Base-by-base conservation (phyloP, 2,329 filamentous ascomycete species). In the Talaromyces amestolkiae region DNA sequence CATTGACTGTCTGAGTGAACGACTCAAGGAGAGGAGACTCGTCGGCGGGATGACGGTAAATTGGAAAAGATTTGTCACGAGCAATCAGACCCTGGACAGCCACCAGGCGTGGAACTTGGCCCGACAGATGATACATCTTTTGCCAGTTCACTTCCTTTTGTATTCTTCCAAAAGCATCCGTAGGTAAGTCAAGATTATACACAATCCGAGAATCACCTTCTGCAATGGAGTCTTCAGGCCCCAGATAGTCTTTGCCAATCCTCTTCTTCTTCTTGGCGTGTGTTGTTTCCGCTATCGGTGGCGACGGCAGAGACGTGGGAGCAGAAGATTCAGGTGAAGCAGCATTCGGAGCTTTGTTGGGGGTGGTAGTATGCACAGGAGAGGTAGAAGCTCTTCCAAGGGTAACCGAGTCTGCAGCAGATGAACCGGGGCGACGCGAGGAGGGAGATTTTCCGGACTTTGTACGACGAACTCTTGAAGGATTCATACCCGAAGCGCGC, bases 41-140 rank as follows among this genome's bases (percentile, higher is more conserved):
- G 73, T 99, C 95, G 3, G 92, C 87, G 53, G 95, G 95, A 77
- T 98, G 95, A 15, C 95, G 90, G 77, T 99, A 99, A n/a, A 98
- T 85, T 24, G 95, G 95, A 75, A 91, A 89, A 3, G 74, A 74
- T 19, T 91, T 91, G 71, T 94, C 88, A 0, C 82, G 74, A 45
- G 82, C 83, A 35, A 93, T 81, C 17, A 85, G 81, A 3, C 93
- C 95, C 76, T 98, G 93, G 22, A 96, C 93, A 58, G 92, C 93
- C 7, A 98, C 92, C 2, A 97, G 86, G 43, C 95, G 88, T 51
- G 95, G 95, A 0, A 98, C 95, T 71, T 95, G 90, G 31, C 95
- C 93, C 39, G 92, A 91, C 69, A 94, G 90, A 71, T 98, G 95
- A 51, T 89, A 89, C 95, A 99, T 98, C 69, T 86, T 90, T 74